Evolutionary conservation across 768 basidiomycete genomes (phyloP).

Genomic region (Tricholoma sp.): DNA sequence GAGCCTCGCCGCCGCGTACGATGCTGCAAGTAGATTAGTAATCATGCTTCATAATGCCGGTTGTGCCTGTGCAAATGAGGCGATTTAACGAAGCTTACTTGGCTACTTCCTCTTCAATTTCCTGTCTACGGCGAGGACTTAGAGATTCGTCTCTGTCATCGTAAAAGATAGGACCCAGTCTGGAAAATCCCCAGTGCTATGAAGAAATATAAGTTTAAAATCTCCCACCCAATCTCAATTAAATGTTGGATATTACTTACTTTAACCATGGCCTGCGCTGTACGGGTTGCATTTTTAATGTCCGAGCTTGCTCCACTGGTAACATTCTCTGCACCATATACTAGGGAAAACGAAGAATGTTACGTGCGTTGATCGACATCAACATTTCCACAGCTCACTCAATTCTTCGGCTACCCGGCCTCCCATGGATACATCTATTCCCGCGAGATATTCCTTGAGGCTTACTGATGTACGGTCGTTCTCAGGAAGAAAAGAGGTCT

Average conservation of each 20-base stretch:
- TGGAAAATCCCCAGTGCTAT: constrained; percentile 79
- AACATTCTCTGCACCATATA: constrained; percentile 84
- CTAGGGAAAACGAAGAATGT: constrained; percentile 32
- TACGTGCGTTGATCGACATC: constrained; percentile 14
- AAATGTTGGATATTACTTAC: constrained; percentile 35
- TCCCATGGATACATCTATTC: constrained; percentile 90
- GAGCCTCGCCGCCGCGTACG: constrained; percentile 63
- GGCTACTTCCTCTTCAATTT: constrained; percentile 86
- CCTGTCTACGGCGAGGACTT: constrained; percentile 71
- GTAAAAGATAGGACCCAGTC: constrained; percentile 80
- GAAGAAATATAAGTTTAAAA: neutral
- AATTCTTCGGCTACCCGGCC: constrained; percentile 95
- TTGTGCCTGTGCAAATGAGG: neutral
- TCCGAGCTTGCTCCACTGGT: constrained; percentile 93
- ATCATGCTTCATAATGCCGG: neutral
- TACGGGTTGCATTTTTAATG: constrained; percentile 71
- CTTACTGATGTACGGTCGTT: constrained; percentile 71
- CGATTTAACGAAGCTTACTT: constrained; percentile 44
- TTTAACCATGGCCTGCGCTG: constrained; percentile 86
- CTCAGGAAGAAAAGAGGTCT: constrained; percentile 78
- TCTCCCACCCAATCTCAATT: neutral
- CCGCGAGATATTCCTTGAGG: constrained; percentile 68
- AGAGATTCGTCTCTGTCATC: constrained; percentile 66
- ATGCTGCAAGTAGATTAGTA: constrained; percentile 31
- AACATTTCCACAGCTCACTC: constrained; percentile 37